Conservation (phyloP, 345 rosid species). For the Clausena lansium region DNA sequence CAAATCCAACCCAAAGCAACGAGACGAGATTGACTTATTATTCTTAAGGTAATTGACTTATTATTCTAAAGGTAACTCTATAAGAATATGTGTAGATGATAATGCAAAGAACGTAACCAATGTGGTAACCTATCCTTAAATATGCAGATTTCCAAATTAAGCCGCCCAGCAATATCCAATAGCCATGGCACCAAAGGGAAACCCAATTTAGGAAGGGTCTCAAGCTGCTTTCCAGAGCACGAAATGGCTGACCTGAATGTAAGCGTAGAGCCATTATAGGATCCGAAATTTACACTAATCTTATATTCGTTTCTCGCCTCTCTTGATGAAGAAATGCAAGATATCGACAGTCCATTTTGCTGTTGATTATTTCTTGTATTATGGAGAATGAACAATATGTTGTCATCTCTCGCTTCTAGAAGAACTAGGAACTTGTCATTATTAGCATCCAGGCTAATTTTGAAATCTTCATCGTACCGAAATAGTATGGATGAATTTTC, state of each 20-base stretch:
- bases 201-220: neutral
- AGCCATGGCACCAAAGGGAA: neutral
- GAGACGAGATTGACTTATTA: too few relatives aligned
- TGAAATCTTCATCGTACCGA: neutral
- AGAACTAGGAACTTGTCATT: slow-evolving; percentile 26
- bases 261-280: neutral
- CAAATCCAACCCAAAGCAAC: too few relatives aligned
- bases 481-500: neutral
- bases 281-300: neutral
- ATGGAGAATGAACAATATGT: slow-evolving; percentile 23
- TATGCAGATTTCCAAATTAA: neutral
- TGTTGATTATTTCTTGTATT: neutral
- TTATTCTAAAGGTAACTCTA: too few relatives aligned
- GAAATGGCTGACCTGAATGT: neutral
- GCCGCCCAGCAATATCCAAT: neutral
- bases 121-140: neutral
- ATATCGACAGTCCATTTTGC: slow-evolving; percentile 26
- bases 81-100: neutral
- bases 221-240: neutral
- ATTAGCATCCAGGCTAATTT: neutral
- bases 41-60: too few relatives aligned
- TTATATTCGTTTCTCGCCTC: neutral
- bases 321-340: slow-evolving; percentile 28
- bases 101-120: neutral
- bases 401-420: slow-evolving; percentile 21